Conservation (phyloP, 352 stramenopile species). For the Phytophthora macrochlamydospora region DNA sequence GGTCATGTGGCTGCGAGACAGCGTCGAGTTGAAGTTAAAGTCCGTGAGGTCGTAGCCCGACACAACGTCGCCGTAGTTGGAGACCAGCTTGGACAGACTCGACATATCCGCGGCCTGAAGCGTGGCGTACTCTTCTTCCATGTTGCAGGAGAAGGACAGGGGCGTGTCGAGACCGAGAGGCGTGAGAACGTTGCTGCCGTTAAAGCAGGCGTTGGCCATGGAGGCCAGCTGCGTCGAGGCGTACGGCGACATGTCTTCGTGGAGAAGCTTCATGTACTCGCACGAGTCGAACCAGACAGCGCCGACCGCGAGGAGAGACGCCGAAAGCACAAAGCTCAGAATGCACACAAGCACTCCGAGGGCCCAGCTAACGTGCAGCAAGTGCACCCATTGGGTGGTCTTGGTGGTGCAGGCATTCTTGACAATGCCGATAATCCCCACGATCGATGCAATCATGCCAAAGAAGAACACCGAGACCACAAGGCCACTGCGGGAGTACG, state of each 20-base stretch:
- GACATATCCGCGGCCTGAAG: slow-evolving; percentile 52
- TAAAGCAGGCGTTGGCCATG: slow-evolving; percentile 77
- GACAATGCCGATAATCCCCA: slow-evolving; percentile 72
- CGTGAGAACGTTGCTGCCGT: slow-evolving; percentile 63
- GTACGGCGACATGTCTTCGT: slow-evolving; percentile 75
- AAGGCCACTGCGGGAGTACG: slow-evolving; percentile 72
- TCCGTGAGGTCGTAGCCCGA: slow-evolving; percentile 58
- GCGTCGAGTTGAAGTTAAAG: slow-evolving; percentile 67
- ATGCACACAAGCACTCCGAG: slow-evolving; percentile 79
- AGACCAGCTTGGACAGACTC: slow-evolving; percentile 39
- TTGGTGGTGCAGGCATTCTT: slow-evolving; percentile 77
- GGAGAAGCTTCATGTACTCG: slow-evolving; percentile 84
- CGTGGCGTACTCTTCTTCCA: slow-evolving; percentile 64
- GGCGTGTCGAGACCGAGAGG: slow-evolving; percentile 56
- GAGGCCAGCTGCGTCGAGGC: slow-evolving; percentile 59
- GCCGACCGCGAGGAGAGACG: slow-evolving; percentile 72
- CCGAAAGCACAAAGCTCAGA: slow-evolving; percentile 75
- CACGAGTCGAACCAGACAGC: slow-evolving; percentile 84
- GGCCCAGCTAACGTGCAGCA: slow-evolving; percentile 79
- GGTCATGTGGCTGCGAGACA: slow-evolving; percentile 48
- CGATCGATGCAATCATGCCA: slow-evolving; percentile 63
- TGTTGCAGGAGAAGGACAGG: slow-evolving; percentile 64
- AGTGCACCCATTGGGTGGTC: slow-evolving; percentile 72
- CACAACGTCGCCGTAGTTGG: slow-evolving; percentile 52
- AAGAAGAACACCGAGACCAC: slow-evolving; percentile 85